Conservation (phyloP, 768 basidiomycete genomes). For the Lactarius hengduanensis region DNA sequence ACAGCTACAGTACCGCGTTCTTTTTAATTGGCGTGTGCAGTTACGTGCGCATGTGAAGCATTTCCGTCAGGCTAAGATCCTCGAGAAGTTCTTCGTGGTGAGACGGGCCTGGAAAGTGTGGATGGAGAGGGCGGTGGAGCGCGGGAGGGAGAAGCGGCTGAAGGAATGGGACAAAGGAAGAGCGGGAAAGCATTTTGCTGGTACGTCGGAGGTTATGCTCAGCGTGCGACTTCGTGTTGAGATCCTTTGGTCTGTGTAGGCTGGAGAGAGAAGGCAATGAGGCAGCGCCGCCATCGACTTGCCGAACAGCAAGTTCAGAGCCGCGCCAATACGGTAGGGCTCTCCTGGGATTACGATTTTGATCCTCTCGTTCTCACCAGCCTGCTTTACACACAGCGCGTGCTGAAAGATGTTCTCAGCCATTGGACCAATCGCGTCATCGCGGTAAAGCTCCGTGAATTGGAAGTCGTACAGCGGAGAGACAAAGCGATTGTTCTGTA, state of each 20-base stretch:
- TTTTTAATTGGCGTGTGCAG: constrained; percentile 56
- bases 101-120: constrained; percentile 50
- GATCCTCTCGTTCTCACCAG: constrained; percentile 5
- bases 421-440: constrained; percentile 75
- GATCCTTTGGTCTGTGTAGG: constrained; percentile 9
- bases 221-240: not conserved
- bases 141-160: constrained; percentile 45
- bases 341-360: not conserved
- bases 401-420: constrained; percentile 46
- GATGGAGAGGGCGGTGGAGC: constrained; percentile 47
- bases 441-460: constrained; percentile 67
- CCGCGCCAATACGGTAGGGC: constrained; percentile 13
- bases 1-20: constrained; percentile 41
- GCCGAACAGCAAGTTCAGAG: constrained; percentile 24
- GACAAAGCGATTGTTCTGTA: constrained; percentile 42
- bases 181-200: constrained; percentile 38
- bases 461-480: constrained; percentile 56
- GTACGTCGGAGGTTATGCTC: constrained; percentile 32
- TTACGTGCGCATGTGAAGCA: constrained; percentile 50
- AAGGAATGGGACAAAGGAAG: constrained; percentile 43
- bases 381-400: constrained; percentile 47
- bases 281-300: constrained; percentile 24
- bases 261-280: constrained; percentile 26
- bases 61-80: constrained; percentile 53
- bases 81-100: constrained; percentile 50